Conservation (phyloP, 495 filamentous ascomycete species). For the Podospora fimiseda region DNA sequence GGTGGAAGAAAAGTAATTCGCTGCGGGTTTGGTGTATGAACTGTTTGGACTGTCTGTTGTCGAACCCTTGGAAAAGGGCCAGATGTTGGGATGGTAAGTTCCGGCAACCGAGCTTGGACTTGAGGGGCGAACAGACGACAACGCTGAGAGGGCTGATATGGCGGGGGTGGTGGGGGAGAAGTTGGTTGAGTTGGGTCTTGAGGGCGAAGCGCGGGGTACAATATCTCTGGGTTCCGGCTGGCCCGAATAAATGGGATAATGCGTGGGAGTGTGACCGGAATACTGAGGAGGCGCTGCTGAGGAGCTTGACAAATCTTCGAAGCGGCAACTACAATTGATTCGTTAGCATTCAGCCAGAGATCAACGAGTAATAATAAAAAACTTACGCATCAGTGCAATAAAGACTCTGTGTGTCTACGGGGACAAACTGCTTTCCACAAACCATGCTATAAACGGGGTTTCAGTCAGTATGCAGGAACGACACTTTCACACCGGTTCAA, state of each 20-base stretch:
- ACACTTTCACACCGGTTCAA: constrained; percentile 14
- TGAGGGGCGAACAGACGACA: constrained; percentile 35
- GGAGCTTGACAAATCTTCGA: constrained; percentile 34
- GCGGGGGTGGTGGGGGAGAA: constrained; percentile 40
- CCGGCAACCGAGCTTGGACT: constrained; percentile 40
- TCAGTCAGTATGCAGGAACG: constrained; percentile 40
- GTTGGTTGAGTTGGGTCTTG: constrained; percentile 35
- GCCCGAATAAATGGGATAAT: constrained; percentile 33
- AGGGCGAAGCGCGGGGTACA: constrained; percentile 46
- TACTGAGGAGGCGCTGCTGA: constrained; percentile 22
- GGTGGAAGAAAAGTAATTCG: constrained; percentile 38
- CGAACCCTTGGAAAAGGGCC: constrained; percentile 42
- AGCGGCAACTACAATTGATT: constrained; percentile 37
- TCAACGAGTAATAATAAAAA: not conserved
- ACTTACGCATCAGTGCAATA: constrained; percentile 48
- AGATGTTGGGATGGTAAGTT: constrained; percentile 29
- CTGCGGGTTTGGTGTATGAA: constrained; percentile 35
- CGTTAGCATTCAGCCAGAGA: not conserved
- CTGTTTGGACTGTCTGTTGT: constrained; percentile 39
- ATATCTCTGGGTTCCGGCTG: constrained; percentile 43
- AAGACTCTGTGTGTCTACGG: constrained; percentile 36
- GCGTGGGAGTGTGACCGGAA: constrained; percentile 18
- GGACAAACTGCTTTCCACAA: constrained; percentile 46
- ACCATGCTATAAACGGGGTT: constrained; percentile 39
- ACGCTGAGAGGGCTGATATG: constrained; percentile 39